Evolutionary conservation across 2,329 filamentous ascomycete genomes (phyloP), one percentile per base, ranked within the genome.

Genomic region (Calonectria pseudoreteaudii): DNA sequence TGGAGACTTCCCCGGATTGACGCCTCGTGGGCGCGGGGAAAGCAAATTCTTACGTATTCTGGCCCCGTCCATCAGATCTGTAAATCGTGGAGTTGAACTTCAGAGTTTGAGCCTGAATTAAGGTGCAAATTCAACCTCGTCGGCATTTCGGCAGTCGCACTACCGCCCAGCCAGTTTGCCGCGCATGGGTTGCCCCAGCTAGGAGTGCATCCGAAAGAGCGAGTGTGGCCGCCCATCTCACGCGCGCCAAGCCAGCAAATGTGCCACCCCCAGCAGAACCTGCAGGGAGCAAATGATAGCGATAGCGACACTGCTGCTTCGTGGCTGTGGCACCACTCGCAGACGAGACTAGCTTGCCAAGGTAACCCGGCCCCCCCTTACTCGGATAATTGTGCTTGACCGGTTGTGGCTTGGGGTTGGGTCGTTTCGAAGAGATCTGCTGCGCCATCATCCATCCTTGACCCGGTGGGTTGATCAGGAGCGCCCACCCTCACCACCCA

Each of bases 1-100:
- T 79, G 78, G 77, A 79, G 74, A 75, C 69, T 50, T 80, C 78
- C 78, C 78, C 78, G 77, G 78, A 80, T 77, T 75, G 70, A 71
- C 68, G 56, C 68, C 58, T 68, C 66, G 75, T 75, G 73, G 76
- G 77, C 78, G 78, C 70, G 78, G 78, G 78, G 78, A 74, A 52
- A 68, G 71, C 60, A 78, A 79, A 79, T 72, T 79, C 60, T 80
- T 80, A 80, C 78, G 78, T 80, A 80, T 76, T 72, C 18, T 58
- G 38, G 68, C 64, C 76, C 78, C 73, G 58, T 78, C 70, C 66
- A 66, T 66, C 69, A 76, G 60, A 77, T 78, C 77, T 69, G 70
- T 20, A 53, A 72, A 76, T 73, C 74, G 75, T 76, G 74, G 76
- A 77, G 71, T 70, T 73, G 64, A 36, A 56, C 68, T 69, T 53